Evolutionary conservation across 768 basidiomycete species (phyloP).

Genomic region (Leccinum barrowsii): DNA sequence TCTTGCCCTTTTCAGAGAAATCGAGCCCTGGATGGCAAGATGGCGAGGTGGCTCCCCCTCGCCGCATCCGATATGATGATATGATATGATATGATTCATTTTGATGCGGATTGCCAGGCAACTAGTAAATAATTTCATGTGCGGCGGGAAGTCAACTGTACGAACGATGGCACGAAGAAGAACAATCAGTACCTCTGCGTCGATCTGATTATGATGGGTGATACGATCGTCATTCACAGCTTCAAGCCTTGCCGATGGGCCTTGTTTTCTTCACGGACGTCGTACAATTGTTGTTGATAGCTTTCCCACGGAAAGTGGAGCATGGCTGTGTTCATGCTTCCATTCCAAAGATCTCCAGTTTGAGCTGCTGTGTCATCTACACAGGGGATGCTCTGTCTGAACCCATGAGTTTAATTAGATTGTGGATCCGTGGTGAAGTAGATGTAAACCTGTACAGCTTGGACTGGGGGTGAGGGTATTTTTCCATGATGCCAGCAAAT

Average conservation of each 20-base stretch:
- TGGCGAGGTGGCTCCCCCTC: neutral
- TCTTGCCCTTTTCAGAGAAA: slow-evolving; percentile 4
- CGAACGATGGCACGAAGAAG: neutral
- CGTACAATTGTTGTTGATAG: neutral
- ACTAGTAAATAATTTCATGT: slow-evolving; percentile 12
- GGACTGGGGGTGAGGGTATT: slow-evolving; percentile 12
- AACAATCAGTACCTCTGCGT: neutral
- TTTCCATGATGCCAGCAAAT: slow-evolving; percentile 16
- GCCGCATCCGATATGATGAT: slow-evolving; percentile 2
- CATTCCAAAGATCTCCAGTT: neutral
- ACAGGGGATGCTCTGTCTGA: slow-evolving; percentile 2
- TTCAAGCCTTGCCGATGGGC: neutral
- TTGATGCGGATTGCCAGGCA: slow-evolving; percentile 28
- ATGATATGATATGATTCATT: neutral
- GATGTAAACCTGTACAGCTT: slow-evolving; percentile 23
- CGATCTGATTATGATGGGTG: slow-evolving; percentile 10
- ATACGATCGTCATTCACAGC: slow-evolving; percentile 15
- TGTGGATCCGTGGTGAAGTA: neutral
- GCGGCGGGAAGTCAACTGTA: slow-evolving; percentile 2
- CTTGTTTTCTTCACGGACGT: neutral
- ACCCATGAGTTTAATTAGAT: neutral
- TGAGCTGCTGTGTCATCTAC: neutral
- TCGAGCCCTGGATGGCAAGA: slow-evolving; percentile 1
- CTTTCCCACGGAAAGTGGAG: slow-evolving; percentile 16
- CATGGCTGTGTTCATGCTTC: slow-evolving; percentile 16